Percentiles rank a stretch among this genome's conserved stretches.
Evolutionary conservation across 345 rosid species (phyloP).

Genomic region (Brassica carinata): DNA sequence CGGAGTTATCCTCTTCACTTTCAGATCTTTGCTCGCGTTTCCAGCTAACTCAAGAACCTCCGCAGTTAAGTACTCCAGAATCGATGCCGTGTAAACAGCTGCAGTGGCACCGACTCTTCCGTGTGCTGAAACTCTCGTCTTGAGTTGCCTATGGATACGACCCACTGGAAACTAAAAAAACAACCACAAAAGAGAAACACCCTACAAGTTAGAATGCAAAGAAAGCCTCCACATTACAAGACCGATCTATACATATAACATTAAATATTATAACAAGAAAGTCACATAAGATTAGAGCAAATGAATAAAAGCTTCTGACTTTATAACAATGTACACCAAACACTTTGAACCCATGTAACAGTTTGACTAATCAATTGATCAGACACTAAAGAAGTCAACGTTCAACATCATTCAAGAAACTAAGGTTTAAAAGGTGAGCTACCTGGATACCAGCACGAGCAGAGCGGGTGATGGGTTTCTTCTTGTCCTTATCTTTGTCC

Average conservation of each 20-base stretch:
- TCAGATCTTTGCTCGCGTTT: neutral
- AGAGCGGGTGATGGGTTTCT: constrained; percentile 79
- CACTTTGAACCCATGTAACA: neutral
- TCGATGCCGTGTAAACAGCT: constrained; percentile 69
- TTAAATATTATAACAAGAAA: neutral
- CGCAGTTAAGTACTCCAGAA: neutral
- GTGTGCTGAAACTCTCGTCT: constrained; percentile 57
- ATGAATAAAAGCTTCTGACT: neutral
- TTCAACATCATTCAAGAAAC: neutral
- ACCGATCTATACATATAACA: neutral
- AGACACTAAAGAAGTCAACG: constrained; percentile 7
- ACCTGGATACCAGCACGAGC: constrained; percentile 99
- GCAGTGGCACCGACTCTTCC: constrained; percentile 88
- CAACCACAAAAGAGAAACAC: neutral
- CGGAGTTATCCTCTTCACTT: neutral
- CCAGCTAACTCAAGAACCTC: neutral
- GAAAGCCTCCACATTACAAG: neutral
- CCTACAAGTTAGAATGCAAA: neutral
- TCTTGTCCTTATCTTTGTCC: constrained; percentile 88
- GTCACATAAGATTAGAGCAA: neutral
- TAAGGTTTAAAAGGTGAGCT: constrained; percentile 9
- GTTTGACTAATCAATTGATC: neutral
- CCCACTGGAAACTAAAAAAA: constrained; percentile 70
- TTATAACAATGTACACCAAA: neutral
- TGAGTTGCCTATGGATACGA: constrained; percentile 74